Base-by-base conservation (phyloP, 495 filamentous ascomycete genomes). In the Penicillium ucsense region DNA sequence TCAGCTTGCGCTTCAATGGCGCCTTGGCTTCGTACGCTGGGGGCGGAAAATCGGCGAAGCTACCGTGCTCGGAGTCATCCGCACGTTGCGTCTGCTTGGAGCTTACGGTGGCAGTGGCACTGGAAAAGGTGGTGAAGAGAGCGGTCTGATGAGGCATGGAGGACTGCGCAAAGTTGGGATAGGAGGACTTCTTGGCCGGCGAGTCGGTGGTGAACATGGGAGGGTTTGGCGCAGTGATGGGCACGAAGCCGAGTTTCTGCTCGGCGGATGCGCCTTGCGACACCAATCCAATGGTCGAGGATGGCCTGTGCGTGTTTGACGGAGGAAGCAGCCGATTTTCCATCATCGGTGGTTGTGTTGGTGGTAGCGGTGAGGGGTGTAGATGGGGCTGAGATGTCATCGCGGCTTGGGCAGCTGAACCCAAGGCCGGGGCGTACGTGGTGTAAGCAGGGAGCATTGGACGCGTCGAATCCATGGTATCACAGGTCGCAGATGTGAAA, bases 141-240 rank as follows among this genome's bases (percentile, higher is more conserved):
- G 80, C 76, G 55, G 80, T 82, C 49, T 85, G 79, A 6, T 80
- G 76, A 53, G 80, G 76, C 54, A 78, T 68, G 52, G 70, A 62
- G n/a, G 59, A 57, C 70, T 61, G 58, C 8, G 52, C 39, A 48
- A 62, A 61, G 28, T 59, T 53, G n/a, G 56, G 53, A 65, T 81
- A 77, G 35, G 79, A 55, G 6, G 83, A 74, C 56, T 85, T 88
- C 74, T 95, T 95, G 56, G 81, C 70, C 30, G 85, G 87, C 9
- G 89, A 92, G 67, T 92, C 89, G n/a, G 88, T 95, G 41, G 74
- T 73, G 55, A 85, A 84, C 48, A 66, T 71, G 35, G 78, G 71
- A 46, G 74, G 67, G 48, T 66, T 60, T 12, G 89, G 88, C 4
- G 86, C 86, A 43, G 82, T 81, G 64, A 94, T 88, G 39, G 81